These are phyloP conservation scores for Trametes maxima DNA, from an alignment of 768 basidiomycete genomes.

Conservation along the genomic window DNA sequence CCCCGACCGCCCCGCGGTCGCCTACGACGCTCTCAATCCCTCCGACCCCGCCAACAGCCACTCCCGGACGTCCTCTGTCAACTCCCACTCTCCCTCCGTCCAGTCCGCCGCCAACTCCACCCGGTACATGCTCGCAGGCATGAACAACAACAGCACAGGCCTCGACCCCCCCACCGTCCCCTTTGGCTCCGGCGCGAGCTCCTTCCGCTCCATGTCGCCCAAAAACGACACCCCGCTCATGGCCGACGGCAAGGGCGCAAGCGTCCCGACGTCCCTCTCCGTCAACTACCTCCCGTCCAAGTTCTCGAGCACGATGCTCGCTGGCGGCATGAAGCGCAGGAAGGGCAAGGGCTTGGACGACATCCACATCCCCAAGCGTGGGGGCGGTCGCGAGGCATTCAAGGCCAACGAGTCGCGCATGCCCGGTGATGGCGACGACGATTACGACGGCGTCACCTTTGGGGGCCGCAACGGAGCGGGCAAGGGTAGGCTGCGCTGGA, in stretches of 20 bases:
- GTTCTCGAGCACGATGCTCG: slow-evolving; percentile 54
- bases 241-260: slow-evolving; percentile 12
- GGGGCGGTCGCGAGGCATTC: slow-evolving; percentile 70
- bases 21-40: slow-evolving; percentile 18
- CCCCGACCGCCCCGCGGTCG: slow-evolving; percentile 1
- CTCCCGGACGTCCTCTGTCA: slow-evolving; percentile 39
- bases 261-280: slow-evolving; percentile 45
- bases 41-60: slow-evolving; percentile 22
- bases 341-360: slow-evolving; percentile 39
- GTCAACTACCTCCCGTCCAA: slow-evolving; percentile 80
- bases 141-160: slow-evolving; percentile 28
- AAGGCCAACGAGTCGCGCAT: slow-evolving; percentile 40
- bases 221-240: slow-evolving; percentile 30
- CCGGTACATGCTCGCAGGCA: slow-evolving; percentile 47
- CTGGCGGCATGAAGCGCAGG: slow-evolving; percentile 44
- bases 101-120: slow-evolving; percentile 51
- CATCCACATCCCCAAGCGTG: slow-evolving; percentile 54
- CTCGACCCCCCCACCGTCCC: slow-evolving; percentile 46
- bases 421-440: slow-evolving; percentile 41
- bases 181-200: slow-evolving; percentile 35
- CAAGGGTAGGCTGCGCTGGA: slow-evolving; percentile 65
- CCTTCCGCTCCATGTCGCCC: slow-evolving; percentile 31
- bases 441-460: slow-evolving; percentile 44
- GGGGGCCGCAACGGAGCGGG: slow-evolving; percentile 42
- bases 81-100: slow-evolving; percentile 30